Percentiles rank a stretch among this genome's conserved stretches.
These are phyloP conservation scores for Neofusicoccum sp. DNA, from an alignment of 2,329 filamentous ascomycete genomes.

Conservation along the genomic window DNA sequence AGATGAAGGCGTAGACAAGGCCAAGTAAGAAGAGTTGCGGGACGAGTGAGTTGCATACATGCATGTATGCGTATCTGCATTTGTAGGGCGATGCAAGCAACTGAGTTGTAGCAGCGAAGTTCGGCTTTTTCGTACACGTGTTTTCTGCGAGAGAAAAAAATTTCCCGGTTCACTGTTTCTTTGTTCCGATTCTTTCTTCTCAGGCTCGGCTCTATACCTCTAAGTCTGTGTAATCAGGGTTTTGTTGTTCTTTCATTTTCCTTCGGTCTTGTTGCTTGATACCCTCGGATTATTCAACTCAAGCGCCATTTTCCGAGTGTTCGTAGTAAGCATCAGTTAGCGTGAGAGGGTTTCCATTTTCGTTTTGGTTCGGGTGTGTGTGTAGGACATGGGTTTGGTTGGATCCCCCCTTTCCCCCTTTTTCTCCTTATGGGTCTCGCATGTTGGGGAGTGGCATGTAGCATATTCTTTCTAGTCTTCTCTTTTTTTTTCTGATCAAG, in stretches of 20 bases:
- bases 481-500: not conserved
- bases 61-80: no score
- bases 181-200: not conserved
- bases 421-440: not conserved
- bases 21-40: not conserved
- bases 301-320: conserved; percentile 8
- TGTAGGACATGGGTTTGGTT: not conserved
- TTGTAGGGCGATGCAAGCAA: not conserved
- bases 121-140: not conserved
- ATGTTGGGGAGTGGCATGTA: not conserved
- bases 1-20: not conserved
- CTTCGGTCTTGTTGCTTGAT: conserved; percentile 14
- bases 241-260: not conserved
- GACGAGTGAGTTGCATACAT: not conserved
- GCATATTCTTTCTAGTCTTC: conserved; percentile 4
- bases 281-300: conserved; percentile 11
- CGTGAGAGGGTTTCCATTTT: not conserved
- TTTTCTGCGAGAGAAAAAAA: conserved; percentile 2
- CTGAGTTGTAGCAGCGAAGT: not conserved
- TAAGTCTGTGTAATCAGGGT: conserved; percentile 10
- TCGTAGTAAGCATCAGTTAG: conserved; percentile 14
- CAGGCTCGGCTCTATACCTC: conserved; percentile 18
- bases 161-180: not conserved
- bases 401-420: not conserved
- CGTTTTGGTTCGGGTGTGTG: no score